A percentile compares a stretch with the other conserved stretches of the same genome.
phyloP scores from a whole-genome alignment of 2,329 filamentous ascomycete species.

The Diatrype stigma region DNA sequence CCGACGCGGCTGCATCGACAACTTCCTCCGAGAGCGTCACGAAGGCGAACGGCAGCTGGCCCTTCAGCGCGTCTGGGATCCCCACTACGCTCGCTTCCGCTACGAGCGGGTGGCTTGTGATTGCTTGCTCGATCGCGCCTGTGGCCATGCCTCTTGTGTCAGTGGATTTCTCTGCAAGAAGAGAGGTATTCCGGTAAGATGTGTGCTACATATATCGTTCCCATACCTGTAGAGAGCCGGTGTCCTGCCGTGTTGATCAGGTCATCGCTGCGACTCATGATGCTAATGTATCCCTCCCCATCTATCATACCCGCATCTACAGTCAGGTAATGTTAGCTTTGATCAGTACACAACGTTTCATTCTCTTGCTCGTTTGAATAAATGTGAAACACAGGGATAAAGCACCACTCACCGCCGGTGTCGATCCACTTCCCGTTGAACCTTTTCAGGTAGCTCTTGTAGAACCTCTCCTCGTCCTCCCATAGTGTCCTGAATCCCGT shows the following conservation, averaged over 20 bases:
- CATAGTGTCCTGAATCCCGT: slow-evolving; percentile 84
- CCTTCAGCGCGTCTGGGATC: slow-evolving; percentile 81
- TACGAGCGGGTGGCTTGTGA: slow-evolving; percentile 73
- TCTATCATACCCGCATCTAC: slow-evolving; percentile 81
- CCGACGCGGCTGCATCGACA: too few species aligned
- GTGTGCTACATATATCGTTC: too few species aligned
- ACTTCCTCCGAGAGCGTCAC: slow-evolving; percentile 56
- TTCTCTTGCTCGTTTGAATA: background rate
- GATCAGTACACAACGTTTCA: background rate
- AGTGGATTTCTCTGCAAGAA: background rate
- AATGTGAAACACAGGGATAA: background rate
- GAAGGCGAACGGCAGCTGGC: slow-evolving; percentile 88
- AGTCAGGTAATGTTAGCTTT: slow-evolving; percentile 2
- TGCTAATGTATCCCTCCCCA: slow-evolving; percentile 60
- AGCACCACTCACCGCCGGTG: slow-evolving; percentile 53
- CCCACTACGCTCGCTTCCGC: slow-evolving; percentile 84
- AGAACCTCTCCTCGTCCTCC: slow-evolving; percentile 82
- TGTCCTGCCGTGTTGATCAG: slow-evolving; percentile 96
- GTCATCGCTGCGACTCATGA: slow-evolving; percentile 70
- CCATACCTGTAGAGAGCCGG: slow-evolving; percentile 75
- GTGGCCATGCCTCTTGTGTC: slow-evolving; percentile 5
- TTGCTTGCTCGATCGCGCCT: slow-evolving; percentile 88
- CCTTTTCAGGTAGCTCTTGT: slow-evolving; percentile 75
- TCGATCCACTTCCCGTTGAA: slow-evolving; percentile 83
- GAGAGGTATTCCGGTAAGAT: background rate